A percentile compares a stretch with the other conserved stretches of the same genome.
Conservation (phyloP, 257 asterid genomes). For the Prunella vulgaris region DNA sequence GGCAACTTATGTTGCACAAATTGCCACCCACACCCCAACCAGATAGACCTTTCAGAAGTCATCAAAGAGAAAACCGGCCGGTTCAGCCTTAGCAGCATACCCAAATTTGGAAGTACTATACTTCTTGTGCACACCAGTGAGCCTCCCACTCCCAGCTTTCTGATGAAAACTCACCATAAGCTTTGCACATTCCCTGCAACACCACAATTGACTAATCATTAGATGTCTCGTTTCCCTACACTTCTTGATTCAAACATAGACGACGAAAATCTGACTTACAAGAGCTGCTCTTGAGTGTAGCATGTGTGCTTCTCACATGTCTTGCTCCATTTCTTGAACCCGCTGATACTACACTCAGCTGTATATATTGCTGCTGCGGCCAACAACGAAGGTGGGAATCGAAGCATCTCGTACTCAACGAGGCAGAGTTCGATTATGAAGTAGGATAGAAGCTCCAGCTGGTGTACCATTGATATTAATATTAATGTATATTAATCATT, state of each 20-base stretch:
- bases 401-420: constrained; percentile 76
- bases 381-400: constrained; percentile 67
- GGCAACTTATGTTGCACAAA: constrained; percentile 35
- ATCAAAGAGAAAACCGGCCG: constrained; percentile 53
- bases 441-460: constrained; percentile 78
- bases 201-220: background rate
- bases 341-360: constrained; percentile 57
- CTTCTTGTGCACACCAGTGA: constrained; percentile 71
- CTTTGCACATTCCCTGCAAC: constrained; percentile 65
- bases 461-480: too few relatives aligned
- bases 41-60: background rate
- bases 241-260: background rate
- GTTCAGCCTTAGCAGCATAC: constrained; percentile 53
- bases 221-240: too few relatives aligned
- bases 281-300: constrained; percentile 57
- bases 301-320: constrained; percentile 55
- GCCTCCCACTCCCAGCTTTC: constrained; percentile 66
- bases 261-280: constrained; percentile 36
- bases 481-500: background rate
- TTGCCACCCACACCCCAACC: background rate
- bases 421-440: constrained; percentile 77
- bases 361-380: constrained; percentile 95
- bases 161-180: constrained; percentile 63
- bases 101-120: constrained; percentile 71
- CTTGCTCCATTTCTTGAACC: constrained; percentile 58